These are phyloP conservation scores for Ceratocystis variospora DNA, from an alignment of 2,329 filamentous ascomycete genomes.

Conservation along the genomic window DNA sequence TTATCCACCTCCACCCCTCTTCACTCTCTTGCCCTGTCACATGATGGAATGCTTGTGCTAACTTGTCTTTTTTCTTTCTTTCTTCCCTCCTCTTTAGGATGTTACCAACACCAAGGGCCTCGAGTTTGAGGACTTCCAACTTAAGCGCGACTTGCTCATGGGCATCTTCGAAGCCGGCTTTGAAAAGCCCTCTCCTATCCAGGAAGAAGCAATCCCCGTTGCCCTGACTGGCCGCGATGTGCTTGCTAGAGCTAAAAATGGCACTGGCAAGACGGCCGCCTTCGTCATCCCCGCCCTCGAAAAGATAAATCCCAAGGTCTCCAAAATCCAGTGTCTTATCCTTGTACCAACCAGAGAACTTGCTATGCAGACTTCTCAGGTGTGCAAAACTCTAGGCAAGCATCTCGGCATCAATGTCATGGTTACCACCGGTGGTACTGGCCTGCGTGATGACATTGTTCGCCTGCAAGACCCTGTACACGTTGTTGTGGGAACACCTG, in stretches of 20 bases:
- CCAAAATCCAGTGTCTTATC: conserved; percentile 92
- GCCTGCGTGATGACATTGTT: conserved; percentile 90
- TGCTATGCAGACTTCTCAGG: conserved; percentile 95
- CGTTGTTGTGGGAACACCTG: conserved; percentile 93
- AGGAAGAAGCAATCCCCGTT: conserved; percentile 97
- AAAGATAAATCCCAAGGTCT: conserved; percentile 90
- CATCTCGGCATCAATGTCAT: conserved; percentile 96
- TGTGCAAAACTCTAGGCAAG: conserved; percentile 96
- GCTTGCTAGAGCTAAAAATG: conserved; percentile 92
- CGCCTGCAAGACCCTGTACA: conserved; percentile 88
- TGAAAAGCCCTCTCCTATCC: conserved; percentile 95
- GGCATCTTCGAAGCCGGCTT: conserved; percentile 98
- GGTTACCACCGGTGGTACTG: conserved; percentile 95
- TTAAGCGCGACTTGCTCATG: conserved; percentile 94
- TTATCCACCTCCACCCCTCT: no score
- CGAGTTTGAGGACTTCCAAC: conserved; percentile 92
- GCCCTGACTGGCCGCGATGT: conserved; percentile 91
- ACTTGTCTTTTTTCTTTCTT: neutral
- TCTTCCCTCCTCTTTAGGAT: conserved; percentile 45
- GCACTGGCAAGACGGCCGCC: conserved; percentile 94
- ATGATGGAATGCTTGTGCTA: neutral
- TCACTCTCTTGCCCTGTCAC: neutral
- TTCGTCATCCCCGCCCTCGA: conserved; percentile 94
- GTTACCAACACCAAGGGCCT: conserved; percentile 95
- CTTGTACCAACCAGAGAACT: conserved; percentile 93